These are phyloP conservation scores for Alternaria alternata DNA, from an alignment of 2,329 filamentous ascomycete genomes.

Conservation along the genomic window DNA sequence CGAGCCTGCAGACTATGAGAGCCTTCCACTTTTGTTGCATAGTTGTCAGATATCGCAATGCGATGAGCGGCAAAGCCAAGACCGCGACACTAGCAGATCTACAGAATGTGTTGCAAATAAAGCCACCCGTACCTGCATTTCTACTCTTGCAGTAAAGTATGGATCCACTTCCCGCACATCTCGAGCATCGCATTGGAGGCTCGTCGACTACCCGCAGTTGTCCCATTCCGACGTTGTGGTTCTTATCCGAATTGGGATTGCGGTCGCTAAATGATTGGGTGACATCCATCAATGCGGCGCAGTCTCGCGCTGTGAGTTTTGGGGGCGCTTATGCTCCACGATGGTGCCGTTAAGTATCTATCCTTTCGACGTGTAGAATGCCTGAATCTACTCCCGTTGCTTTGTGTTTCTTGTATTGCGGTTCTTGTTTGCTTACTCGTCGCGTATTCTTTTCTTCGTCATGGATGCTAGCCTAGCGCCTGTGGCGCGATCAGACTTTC, in stretches of 20 bases:
- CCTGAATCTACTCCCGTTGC: not conserved
- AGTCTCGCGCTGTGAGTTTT: conserved; percentile 15
- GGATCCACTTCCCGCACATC: conserved; percentile 8
- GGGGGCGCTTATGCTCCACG: conserved; percentile 13
- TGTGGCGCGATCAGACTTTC: no score
- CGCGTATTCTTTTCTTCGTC: no score
- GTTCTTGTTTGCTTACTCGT: no score
- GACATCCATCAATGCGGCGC: conserved; percentile 2
- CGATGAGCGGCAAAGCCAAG: conserved; percentile 1
- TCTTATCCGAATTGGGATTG: conserved; percentile 5
- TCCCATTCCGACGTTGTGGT: not conserved
- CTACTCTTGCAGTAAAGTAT: not conserved
- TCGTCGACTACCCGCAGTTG: not conserved
- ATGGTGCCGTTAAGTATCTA: conserved; percentile 13
- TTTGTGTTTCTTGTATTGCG: no score
- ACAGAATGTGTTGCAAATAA: conserved; percentile 2
- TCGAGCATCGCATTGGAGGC: conserved; percentile 2
- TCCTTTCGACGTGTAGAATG: conserved; percentile 8
- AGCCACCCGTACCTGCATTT: conserved; percentile 7
- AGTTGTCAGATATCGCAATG: not conserved
- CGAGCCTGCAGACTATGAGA: not conserved
- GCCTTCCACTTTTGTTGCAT: not conserved
- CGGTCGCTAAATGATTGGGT: conserved; percentile 17
- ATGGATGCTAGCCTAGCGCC: no score
- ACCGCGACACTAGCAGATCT: not conserved